Base-by-base conservation (phyloP, 352 stramenopile genomes). In the Phytophthora sansomeana region DNA sequence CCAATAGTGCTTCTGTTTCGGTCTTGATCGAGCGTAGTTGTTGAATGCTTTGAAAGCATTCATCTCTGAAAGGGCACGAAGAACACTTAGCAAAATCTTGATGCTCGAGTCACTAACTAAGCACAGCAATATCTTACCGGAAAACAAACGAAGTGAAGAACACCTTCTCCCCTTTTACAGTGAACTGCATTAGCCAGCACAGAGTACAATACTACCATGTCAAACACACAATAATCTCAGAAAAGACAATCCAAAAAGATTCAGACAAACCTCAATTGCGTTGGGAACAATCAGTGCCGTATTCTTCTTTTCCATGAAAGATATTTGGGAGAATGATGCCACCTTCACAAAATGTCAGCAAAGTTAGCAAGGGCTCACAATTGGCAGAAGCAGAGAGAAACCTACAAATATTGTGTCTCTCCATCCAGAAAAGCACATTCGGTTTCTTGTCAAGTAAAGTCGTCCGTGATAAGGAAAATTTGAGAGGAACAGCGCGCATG, bases 61-160 rank as follows among this genome's bases (percentile, higher is more conserved):
- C 88, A 54, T 96, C 88, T 44, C 87, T 95, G 41, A 61, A 56
- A 51, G 48, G 49, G 10, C 8, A 65, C 13, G 36, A 67, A 57
- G 8, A 47, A 32, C 8, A 63, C 11, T 21, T 43, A 58, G 47
- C 13, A 35, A 42, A 30, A 43, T 32, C 17, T 9, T 47, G 41
- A 9, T 16, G 17, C 41, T 29, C 3, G 4, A 21, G 9, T 14
- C 13, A 29, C 30, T 6, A 61, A 38, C 32, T 50, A 21, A 8
- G 9, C n/a, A 19, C 16, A 43, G n/a, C 38, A 21, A 24, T 43
- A 21, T n/a, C 63, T 56, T 76, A 94, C 87, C 88, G 74, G 61
- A 91, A 96, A 0, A 96, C 77, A 65, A 93, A 95, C 10, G 88
- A 96, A 29, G 88, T 76, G 63, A 96, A 91, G 53, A 96, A 96